Percentiles rank a stretch among this genome's conserved stretches.
These are phyloP conservation scores for Aureoboletus auriporus DNA, from an alignment of 768 basidiomycete genomes.

Conservation along the genomic window DNA sequence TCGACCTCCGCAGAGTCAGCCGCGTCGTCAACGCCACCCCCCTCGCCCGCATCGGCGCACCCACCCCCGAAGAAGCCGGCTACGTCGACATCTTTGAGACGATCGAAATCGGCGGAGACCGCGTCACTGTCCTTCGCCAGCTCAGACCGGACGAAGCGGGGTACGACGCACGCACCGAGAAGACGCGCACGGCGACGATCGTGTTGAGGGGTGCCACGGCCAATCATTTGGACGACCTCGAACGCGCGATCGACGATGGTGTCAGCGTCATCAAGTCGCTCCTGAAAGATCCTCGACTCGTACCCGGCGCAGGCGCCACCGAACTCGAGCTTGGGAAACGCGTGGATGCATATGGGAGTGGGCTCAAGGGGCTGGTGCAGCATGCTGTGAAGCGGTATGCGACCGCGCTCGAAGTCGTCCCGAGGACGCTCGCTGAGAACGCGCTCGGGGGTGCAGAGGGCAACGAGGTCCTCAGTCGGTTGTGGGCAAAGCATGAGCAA, in stretches of 20 bases:
- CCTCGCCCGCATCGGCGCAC: slow-evolving; percentile 91
- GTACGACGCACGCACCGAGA: slow-evolving; percentile 57
- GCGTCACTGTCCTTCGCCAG: slow-evolving; percentile 94
- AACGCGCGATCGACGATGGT: slow-evolving; percentile 94
- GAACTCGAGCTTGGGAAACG: slow-evolving; percentile 89
- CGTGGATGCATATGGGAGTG: slow-evolving; percentile 82
- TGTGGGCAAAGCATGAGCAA: slow-evolving; percentile 89
- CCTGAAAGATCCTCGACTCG: slow-evolving; percentile 83
- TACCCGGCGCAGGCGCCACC: slow-evolving; percentile 91
- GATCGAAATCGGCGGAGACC: slow-evolving; percentile 94
- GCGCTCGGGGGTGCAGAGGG: slow-evolving; percentile 88
- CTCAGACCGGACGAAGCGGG: slow-evolving; percentile 62
- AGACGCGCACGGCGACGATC: slow-evolving; percentile 88
- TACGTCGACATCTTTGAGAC: slow-evolving; percentile 93
- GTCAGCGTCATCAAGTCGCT: slow-evolving; percentile 93
- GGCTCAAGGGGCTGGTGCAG: slow-evolving; percentile 87
- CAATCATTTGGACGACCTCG: slow-evolving; percentile 92
- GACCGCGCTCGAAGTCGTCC: slow-evolving; percentile 86
- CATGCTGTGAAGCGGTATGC: slow-evolving; percentile 92
- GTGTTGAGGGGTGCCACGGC: slow-evolving; percentile 93
- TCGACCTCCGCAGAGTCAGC: slow-evolving; percentile 90
- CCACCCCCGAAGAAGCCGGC: slow-evolving; percentile 95
- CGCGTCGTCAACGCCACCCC: slow-evolving; percentile 96
- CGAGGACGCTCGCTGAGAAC: slow-evolving; percentile 91
- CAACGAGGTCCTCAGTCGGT: slow-evolving; percentile 83